Conservation (phyloP, 192 early-diverging fungal species). For the Mortierella claussenii region DNA sequence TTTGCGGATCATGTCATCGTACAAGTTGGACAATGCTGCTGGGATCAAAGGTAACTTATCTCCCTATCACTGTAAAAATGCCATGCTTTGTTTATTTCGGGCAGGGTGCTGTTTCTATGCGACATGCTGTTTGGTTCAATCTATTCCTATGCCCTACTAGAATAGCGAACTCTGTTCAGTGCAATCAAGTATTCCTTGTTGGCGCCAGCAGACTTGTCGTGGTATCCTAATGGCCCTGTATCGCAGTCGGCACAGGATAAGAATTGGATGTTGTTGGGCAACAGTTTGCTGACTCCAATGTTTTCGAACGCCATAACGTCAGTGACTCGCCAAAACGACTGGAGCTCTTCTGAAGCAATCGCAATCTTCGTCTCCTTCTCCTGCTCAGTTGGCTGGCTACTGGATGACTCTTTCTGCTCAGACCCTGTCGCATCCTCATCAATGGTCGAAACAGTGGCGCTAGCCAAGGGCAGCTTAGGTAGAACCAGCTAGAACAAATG, state of each 20-base stretch:
- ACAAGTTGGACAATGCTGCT: no score
- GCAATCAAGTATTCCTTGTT: slow-evolving; percentile 71
- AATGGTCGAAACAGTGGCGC: slow-evolving; percentile 30
- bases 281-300: slow-evolving; percentile 73
- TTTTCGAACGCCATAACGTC: slow-evolving; percentile 85
- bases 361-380: background rate
- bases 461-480: slow-evolving; percentile 24
- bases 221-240: slow-evolving; percentile 75
- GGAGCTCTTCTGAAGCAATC: slow-evolving; percentile 6
- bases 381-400: background rate
- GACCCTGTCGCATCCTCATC: slow-evolving; percentile 1
- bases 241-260: slow-evolving; percentile 84
- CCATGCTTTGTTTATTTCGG: no score
- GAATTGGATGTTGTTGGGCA: slow-evolving; percentile 66
- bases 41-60: no score
- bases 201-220: slow-evolving; percentile 55
- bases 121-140: no score
- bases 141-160: slow-evolving; percentile 22
- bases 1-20: no score
- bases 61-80: no score
- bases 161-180: slow-evolving; percentile 68
- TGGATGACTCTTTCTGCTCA: background rate
- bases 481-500: slow-evolving; percentile 11
- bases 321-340: slow-evolving; percentile 66
- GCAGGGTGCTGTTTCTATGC: no score